Evolutionary conservation across 225 moss, liverwort and hornwort genomes (phyloP).

Genomic region (Ulota crispa): DNA sequence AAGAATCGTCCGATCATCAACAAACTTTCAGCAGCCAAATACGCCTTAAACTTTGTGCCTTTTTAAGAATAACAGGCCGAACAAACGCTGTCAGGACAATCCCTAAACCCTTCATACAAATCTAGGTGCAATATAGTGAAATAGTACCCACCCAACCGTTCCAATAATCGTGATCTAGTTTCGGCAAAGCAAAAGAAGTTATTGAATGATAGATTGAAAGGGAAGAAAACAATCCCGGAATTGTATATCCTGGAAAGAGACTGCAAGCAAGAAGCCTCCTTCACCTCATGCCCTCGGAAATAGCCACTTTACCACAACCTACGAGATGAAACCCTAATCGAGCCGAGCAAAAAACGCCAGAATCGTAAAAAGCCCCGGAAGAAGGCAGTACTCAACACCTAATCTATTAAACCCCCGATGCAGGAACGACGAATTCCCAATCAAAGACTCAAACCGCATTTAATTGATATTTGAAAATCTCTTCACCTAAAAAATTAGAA

Average conservation of each 20-base stretch:
- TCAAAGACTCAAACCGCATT: neutral
- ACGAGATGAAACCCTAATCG: neutral
- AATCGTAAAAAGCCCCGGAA: neutral
- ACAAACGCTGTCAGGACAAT: slow-evolving; percentile 2
- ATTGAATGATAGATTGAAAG: neutral
- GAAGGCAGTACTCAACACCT: neutral
- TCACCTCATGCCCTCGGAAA: neutral
- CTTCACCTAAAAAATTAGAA: neutral
- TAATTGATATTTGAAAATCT: neutral
- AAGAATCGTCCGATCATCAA: neutral
- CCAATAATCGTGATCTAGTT: neutral
- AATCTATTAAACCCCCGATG: neutral
- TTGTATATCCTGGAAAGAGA: neutral
- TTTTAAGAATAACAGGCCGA: neutral
- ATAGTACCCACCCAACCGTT: slow-evolving; percentile 5
- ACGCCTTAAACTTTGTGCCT: neutral
- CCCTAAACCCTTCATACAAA: slow-evolving; percentile 21
- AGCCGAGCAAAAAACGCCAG: neutral
- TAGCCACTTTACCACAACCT: slow-evolving; percentile 5
- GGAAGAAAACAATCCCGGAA: neutral
- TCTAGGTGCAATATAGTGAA: neutral
- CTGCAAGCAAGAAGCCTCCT: neutral
- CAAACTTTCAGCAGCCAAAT: neutral
- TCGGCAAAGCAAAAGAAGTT: neutral
- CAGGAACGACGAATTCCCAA: neutral